Evolutionary conservation across 495 filamentous ascomycete species (phyloP).

Genomic region (Penicillium goetzii): DNA sequence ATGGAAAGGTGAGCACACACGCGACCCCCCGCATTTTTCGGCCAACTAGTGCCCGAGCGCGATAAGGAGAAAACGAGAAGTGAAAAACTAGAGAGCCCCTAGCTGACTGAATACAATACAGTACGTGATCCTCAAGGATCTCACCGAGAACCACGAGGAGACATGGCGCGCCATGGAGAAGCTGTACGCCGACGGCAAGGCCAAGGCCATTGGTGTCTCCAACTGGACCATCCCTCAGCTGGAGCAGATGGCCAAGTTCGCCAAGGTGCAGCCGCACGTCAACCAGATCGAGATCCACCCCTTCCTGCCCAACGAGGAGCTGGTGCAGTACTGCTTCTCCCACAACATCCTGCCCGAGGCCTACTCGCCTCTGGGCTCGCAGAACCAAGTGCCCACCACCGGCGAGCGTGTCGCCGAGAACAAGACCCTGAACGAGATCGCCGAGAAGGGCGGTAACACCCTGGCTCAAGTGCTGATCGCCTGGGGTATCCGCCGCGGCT

Average conservation of each 20-base stretch:
- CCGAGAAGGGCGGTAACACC: conserved; percentile 64
- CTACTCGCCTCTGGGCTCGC: conserved; percentile 75
- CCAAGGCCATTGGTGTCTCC: conserved; percentile 82
- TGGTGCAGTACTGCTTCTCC: conserved; percentile 70
- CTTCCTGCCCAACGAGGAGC: conserved; percentile 78
- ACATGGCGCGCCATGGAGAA: conserved; percentile 84
- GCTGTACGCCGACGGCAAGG: conserved; percentile 70
- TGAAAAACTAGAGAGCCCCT: conserved; percentile 27
- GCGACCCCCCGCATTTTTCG: conserved; percentile 7
- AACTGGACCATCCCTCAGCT: conserved; percentile 78
- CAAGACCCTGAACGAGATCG: conserved; percentile 61
- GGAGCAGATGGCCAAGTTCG: conserved; percentile 67
- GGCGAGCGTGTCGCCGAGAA: conserved; percentile 65
- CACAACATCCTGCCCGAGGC: conserved; percentile 73
- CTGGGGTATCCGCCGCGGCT: conserved; percentile 73
- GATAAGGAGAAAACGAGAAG: neutral
- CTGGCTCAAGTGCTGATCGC: conserved; percentile 68
- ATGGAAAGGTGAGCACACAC: conserved; percentile 63
- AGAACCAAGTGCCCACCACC: conserved; percentile 63
- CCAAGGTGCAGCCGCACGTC: conserved; percentile 67
- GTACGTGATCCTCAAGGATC: conserved; percentile 63
- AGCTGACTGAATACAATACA: conserved; percentile 30
- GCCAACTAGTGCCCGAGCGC: conserved; percentile 7
- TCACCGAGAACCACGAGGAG: conserved; percentile 64
- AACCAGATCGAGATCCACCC: conserved; percentile 95